Base-by-base conservation (phyloP, 2,329 filamentous ascomycete genomes). In the Fusarium sp. region DNA sequence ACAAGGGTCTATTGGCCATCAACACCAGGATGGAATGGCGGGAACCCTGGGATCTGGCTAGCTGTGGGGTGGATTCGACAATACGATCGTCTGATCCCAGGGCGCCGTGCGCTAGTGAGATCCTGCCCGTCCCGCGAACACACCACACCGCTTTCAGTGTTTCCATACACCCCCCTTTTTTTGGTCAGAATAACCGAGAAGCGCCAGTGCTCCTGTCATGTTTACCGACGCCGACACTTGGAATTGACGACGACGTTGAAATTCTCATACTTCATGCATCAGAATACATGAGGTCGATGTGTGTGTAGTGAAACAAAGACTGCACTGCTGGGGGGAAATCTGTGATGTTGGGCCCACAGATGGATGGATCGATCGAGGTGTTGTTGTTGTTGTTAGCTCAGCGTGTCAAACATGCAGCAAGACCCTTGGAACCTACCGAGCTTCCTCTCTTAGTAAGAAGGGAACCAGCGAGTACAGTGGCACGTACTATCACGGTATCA, bases 31-130 rank as follows among this genome's bases (percentile, higher is more conserved):
- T 54, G 56, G 57, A 74, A 64, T 70, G 60, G 67, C 71, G 72
- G 69, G 68, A 74, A 70, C 73, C 72, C 73, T 75, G 69, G 73
- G 73, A 75, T 75, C 73, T 75, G 73, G 69, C 73, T 73, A 47
- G 64, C 41, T 58, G 71, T 72, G 73, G 73, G 71, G 71, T 67
- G 50, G 49, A 49, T 42, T 74, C 63, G 65, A 74, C 69, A 74
- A 57, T 68, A 65, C 73, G 73, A 75, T 75, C 73, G 73, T 73
- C 73, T 75, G 73, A 75, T 75, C 72, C 69, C 60, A 70, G 72
- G 63, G 61, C 71, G 57, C 57, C 66, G 57, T 63, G 52, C 72
- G 48, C 73, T 75, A 75, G 68, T 66, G 50, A 75, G 73, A 75
- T 75, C 71, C 73, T 75, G 73, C 71, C 73, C 73, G 73, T 75